These are phyloP conservation scores for Zygosaccharomyces pseudobailii DNA, from an alignment of 1,139 yeast genomes.

Conservation along the genomic window DNA sequence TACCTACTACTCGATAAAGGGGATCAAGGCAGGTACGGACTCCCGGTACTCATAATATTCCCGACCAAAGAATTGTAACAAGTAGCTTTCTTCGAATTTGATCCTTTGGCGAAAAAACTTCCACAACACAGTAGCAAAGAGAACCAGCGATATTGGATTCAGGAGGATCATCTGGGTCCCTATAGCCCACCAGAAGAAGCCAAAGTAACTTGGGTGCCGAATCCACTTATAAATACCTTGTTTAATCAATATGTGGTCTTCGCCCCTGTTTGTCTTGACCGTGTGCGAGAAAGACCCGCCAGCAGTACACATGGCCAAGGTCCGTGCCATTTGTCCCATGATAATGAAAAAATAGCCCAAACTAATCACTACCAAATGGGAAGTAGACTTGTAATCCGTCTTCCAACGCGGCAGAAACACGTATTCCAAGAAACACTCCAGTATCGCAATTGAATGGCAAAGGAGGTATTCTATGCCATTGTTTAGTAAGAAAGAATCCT, in stretches of 20 bases:
- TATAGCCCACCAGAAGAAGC: slow-evolving; percentile 90
- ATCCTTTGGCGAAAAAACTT: slow-evolving; percentile 67
- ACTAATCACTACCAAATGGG: slow-evolving; percentile 19
- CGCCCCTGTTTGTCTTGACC: slow-evolving; percentile 50
- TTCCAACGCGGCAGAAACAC: slow-evolving; percentile 38
- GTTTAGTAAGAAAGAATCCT: slow-evolving; percentile 70
- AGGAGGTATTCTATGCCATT: slow-evolving; percentile 63
- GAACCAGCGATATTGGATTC: slow-evolving; percentile 52
- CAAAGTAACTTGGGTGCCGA: slow-evolving; percentile 89
- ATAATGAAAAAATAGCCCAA: slow-evolving; percentile 47
- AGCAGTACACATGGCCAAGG: slow-evolving; percentile 83
- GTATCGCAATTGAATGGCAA: slow-evolving; percentile 55
- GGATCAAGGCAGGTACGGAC: slow-evolving; percentile 56
- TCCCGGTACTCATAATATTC: slow-evolving; percentile 52
- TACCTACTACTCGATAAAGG: slow-evolving; percentile 44
- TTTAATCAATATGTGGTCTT: slow-evolving; percentile 63
- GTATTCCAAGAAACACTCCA: slow-evolving; percentile 43
- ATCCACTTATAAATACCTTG: slow-evolving; percentile 60
- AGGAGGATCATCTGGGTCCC: slow-evolving; percentile 72
- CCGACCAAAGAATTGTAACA: slow-evolving; percentile 64
- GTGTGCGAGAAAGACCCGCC: slow-evolving; percentile 83
- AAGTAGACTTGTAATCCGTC: slow-evolving; percentile 6
- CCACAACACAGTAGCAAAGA: slow-evolving; percentile 52
- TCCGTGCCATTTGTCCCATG: slow-evolving; percentile 62
- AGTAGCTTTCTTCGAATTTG: slow-evolving; percentile 57